These are phyloP conservation scores for Amanita polypyramis DNA, from an alignment of 768 basidiomycete species.

Conservation along the genomic window DNA sequence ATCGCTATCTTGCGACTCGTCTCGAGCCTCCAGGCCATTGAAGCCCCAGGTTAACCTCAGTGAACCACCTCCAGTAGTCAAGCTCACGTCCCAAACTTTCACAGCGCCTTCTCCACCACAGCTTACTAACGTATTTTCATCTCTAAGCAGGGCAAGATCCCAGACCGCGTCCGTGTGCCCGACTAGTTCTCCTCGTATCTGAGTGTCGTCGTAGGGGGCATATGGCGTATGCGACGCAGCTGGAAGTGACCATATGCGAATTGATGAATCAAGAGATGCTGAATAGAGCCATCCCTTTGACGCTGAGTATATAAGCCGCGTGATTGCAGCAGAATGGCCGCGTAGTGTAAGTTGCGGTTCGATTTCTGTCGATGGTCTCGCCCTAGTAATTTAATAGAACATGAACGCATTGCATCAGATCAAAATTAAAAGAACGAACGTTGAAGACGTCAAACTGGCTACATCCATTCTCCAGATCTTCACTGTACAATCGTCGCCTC, in stretches of 20 bases:
- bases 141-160: conserved; percentile 82
- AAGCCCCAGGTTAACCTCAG: conserved; percentile 77
- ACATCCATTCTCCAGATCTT: conserved; percentile 94
- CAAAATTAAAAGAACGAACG: conserved; percentile 40
- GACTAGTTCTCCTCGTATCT: conserved; percentile 69
- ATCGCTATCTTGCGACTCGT: conserved; percentile 40
- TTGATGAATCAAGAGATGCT: conserved; percentile 87
- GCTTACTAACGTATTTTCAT: conserved; percentile 77
- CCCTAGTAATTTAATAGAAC: conserved; percentile 25
- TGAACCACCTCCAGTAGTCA: conserved; percentile 50
- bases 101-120: conserved; percentile 87
- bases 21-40: conserved; percentile 46
- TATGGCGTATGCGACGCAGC: conserved; percentile 75
- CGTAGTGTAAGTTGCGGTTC: conserved; percentile 92
- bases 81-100: conserved; percentile 88
- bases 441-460: conserved; percentile 58
- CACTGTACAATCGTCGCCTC: conserved; percentile 90
- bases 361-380: conserved; percentile 70
- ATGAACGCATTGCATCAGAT: conserved; percentile 9
- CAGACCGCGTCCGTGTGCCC: conserved; percentile 96
- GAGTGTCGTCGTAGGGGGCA: conserved; percentile 77
- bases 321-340: conserved; percentile 88
- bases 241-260: conserved; percentile 86
- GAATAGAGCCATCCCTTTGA: conserved; percentile 76
- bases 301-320: conserved; percentile 72